A percentile compares a stretch with the other conserved stretches of the same genome.
These are phyloP conservation scores for Penicillium sp. DNA, from an alignment of 2,329 filamentous ascomycete species.

Conservation along the genomic window DNA sequence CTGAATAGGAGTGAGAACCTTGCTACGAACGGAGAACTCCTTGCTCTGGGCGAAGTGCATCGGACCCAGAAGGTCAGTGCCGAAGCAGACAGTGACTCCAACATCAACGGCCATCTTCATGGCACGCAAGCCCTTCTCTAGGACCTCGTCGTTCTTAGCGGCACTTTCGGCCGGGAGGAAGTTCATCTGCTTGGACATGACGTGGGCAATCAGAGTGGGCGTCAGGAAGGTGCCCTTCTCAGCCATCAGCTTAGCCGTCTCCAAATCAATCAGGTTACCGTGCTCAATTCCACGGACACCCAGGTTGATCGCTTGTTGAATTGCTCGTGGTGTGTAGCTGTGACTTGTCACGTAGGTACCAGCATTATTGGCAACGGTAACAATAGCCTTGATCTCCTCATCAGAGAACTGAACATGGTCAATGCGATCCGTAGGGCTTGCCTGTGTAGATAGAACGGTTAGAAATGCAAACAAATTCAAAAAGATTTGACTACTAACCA, in stretches of 20 bases:
- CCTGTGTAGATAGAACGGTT: not conserved
- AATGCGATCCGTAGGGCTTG: constrained; percentile 56
- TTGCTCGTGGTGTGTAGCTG: constrained; percentile 57
- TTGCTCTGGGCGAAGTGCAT: constrained; percentile 51
- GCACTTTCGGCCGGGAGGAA: constrained; percentile 36
- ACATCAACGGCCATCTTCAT: constrained; percentile 53
- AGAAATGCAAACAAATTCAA: not conserved
- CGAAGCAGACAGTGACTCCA: constrained; percentile 59
- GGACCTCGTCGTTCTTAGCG: constrained; percentile 55
- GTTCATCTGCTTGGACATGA: constrained; percentile 46
- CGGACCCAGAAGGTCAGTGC: constrained; percentile 56
- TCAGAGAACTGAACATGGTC: constrained; percentile 58
- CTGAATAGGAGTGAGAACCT: constrained; percentile 44
- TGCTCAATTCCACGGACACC: constrained; percentile 60
- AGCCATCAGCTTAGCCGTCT: constrained; percentile 54
- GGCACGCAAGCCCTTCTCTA: constrained; percentile 48
- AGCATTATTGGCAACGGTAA: constrained; percentile 50
- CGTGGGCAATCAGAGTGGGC: constrained; percentile 56
- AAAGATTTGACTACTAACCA: constrained; percentile 29
- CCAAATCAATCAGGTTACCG: constrained; percentile 46
- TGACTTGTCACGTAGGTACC: constrained; percentile 60
- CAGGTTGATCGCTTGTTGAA: constrained; percentile 57
- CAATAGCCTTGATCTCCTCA: constrained; percentile 58
- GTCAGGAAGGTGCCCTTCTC: constrained; percentile 53
- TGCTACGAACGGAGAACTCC: constrained; percentile 51